Conservation (phyloP, 2,329 filamentous ascomycete genomes). For the Trichoderma sp. region DNA sequence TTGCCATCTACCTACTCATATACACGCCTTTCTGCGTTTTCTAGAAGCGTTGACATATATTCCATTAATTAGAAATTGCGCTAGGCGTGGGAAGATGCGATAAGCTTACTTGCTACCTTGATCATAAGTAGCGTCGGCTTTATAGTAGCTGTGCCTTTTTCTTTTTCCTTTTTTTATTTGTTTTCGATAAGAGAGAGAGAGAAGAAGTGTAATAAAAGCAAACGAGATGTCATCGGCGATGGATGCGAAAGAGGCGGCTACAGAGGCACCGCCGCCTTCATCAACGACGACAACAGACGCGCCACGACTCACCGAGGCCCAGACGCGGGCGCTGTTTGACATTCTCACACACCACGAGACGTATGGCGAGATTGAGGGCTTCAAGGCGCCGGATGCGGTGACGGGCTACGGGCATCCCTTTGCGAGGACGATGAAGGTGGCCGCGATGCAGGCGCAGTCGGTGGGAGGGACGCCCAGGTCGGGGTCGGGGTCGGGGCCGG, state of each 20-base stretch:
- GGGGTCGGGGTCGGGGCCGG: slow-evolving; percentile 19
- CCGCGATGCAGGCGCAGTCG: slow-evolving; percentile 1
- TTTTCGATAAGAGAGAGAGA: background rate
- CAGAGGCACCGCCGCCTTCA: background rate
- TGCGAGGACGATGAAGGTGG: slow-evolving; percentile 32
- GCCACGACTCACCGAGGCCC: slow-evolving; percentile 37
- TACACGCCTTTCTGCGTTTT: background rate
- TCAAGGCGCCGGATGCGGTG: slow-evolving; percentile 67
- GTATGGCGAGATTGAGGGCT: slow-evolving; percentile 69
- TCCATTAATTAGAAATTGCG: background rate
- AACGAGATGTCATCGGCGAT: background rate
- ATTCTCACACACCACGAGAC: slow-evolving; percentile 62
- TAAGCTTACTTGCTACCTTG: background rate
- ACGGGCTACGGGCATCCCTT: slow-evolving; percentile 72
- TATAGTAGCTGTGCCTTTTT: background rate
- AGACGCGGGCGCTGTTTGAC: slow-evolving; percentile 58
- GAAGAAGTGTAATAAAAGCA: background rate
- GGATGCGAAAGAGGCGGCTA: background rate
- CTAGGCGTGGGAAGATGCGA: background rate
- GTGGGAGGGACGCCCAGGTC: slow-evolving; percentile 28
- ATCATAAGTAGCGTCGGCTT: background rate
- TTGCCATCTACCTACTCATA: too few species aligned
- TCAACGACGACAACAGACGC: background rate
- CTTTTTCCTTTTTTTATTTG: too few species aligned
- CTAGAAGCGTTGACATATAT: background rate